These are phyloP conservation scores for Penicillium cosmopolitanum DNA, from an alignment of 495 filamentous ascomycete species.

Conservation along the genomic window DNA sequence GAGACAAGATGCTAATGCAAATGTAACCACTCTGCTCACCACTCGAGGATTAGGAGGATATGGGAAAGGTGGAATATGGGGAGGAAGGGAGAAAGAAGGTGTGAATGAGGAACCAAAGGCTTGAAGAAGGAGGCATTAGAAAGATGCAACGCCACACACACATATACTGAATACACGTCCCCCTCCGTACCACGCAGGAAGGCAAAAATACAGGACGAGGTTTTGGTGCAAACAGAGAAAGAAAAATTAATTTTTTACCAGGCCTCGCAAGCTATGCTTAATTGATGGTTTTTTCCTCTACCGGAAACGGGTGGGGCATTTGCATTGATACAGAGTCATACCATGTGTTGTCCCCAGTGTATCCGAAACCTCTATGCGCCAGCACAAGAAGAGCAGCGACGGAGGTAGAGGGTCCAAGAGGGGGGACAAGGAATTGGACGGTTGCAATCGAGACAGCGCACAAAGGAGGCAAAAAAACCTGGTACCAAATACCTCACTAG, in stretches of 20 bases:
- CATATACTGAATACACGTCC: constrained; percentile 21
- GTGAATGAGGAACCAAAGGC: constrained; percentile 16
- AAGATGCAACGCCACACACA: constrained; percentile 27
- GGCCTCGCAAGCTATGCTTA: constrained; percentile 19
- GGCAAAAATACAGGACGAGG: constrained; percentile 14
- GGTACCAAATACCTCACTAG: constrained; percentile 3
- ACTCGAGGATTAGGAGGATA: not conserved
- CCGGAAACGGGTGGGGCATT: constrained; percentile 30
- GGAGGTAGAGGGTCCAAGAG: not conserved
- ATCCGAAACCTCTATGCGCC: constrained; percentile 11
- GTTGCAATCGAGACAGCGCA: constrained; percentile 32
- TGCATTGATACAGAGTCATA: constrained; percentile 23
- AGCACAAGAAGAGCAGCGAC: not conserved
- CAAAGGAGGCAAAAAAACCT: constrained; percentile 5
- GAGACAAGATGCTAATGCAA: too few relatives aligned
- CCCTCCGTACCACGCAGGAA: constrained; percentile 20
- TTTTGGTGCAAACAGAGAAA: constrained; percentile 22
- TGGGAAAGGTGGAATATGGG: constrained; percentile 1
- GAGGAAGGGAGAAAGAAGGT: constrained; percentile 8
- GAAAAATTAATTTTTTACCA: constrained; percentile 20
- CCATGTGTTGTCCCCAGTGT: constrained; percentile 20
- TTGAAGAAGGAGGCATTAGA: constrained; percentile 10
- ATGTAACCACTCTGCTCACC: not conserved
- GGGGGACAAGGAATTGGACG: constrained; percentile 13
- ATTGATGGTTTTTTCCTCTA: constrained; percentile 12